Evolutionary conservation across 768 basidiomycete species (phyloP).

Genomic region (Pisolithus microcarpus): DNA sequence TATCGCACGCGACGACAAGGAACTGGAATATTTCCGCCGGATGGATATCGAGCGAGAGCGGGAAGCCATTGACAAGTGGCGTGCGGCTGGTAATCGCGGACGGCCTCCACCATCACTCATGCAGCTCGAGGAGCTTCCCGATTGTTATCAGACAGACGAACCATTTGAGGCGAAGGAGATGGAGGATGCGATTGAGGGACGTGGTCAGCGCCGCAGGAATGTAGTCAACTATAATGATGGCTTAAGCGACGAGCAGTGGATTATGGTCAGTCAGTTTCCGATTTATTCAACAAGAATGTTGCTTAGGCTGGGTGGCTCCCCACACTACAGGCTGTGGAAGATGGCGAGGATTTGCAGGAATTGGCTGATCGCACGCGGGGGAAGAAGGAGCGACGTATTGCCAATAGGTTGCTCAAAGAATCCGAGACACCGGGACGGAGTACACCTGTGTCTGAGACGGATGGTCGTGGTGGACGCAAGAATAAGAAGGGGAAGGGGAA

Average conservation of each 20-base stretch:
- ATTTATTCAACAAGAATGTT: not conserved
- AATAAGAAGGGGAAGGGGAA: constrained; percentile 55
- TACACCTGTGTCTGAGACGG: constrained; percentile 59
- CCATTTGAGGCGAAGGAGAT: constrained; percentile 66
- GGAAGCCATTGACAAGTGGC: constrained; percentile 59
- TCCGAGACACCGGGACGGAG: constrained; percentile 54
- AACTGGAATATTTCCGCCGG: constrained; percentile 65
- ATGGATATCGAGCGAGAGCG: constrained; percentile 80
- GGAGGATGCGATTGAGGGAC: constrained; percentile 53
- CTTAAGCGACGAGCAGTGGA: constrained; percentile 89
- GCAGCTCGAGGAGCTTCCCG: constrained; percentile 83
- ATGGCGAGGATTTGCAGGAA: constrained; percentile 75
- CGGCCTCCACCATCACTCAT: constrained; percentile 74
- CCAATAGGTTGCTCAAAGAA: constrained; percentile 53
- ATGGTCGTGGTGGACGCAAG: constrained; percentile 45
- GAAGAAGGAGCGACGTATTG: constrained; percentile 55
- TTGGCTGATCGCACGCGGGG: constrained; percentile 58
- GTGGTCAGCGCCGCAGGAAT: constrained; percentile 78
- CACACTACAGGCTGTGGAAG: constrained; percentile 50
- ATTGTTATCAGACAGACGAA: constrained; percentile 82
- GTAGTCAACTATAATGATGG: constrained; percentile 92
- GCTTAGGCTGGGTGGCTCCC: not conserved
- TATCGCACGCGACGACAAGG: constrained; percentile 79
- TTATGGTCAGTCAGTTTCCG: constrained; percentile 33
- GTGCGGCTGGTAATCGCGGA: constrained; percentile 64